A percentile compares a stretch with the other conserved stretches of the same genome.
Evolutionary conservation across 2,329 filamentous ascomycete species (phyloP).

Genomic region (Thermoascus crustaceus): DNA sequence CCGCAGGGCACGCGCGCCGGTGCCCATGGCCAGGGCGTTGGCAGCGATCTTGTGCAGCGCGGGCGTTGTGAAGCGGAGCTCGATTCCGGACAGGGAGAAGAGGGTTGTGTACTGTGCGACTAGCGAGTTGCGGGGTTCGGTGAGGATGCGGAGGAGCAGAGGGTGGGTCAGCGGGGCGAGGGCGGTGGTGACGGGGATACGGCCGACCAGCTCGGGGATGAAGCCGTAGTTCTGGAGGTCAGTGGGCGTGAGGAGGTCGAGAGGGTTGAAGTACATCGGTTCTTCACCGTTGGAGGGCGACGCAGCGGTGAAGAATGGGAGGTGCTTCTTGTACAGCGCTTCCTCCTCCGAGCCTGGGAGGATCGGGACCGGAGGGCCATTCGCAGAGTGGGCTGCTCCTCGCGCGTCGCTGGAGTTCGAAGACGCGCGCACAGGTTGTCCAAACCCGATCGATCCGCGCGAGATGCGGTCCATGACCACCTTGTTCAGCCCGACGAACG

Average conservation of each 20-base stretch:
- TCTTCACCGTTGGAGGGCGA: conserved; percentile 35
- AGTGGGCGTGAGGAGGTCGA: conserved; percentile 65
- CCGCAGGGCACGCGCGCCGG: conserved; percentile 70
- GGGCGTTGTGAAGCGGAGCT: conserved; percentile 72
- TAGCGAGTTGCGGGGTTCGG: conserved; percentile 82
- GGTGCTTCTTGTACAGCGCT: conserved; percentile 49
- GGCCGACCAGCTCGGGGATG: conserved; percentile 92
- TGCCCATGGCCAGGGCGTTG: conserved; percentile 59
- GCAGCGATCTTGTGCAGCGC: conserved; percentile 76
- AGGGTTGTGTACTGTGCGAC: conserved; percentile 82
- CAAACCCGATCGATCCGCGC: conserved; percentile 82
- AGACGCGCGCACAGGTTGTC: conserved; percentile 62
- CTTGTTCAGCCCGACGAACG: conserved; percentile 88
- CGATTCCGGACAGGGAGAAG: conserved; percentile 69
- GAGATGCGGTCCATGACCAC: conserved; percentile 78
- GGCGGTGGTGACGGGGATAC: conserved; percentile 82
- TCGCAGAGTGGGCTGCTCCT: conserved; percentile 14
- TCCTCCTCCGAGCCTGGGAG: conserved; percentile 59
- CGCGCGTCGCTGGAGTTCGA: conserved; percentile 22
- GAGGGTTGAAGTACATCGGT: conserved; percentile 46
- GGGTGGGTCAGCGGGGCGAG: conserved; percentile 64
- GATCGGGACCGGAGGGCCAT: conserved; percentile 39
- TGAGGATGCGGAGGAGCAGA: conserved; percentile 75
- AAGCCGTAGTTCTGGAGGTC: conserved; percentile 82
- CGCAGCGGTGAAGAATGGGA: conserved; percentile 53